Evolutionary conservation across 208 protist species (phyloP), one percentile per base, ranked within the genome.

Genomic region (Acanthamoeba sp.): DNA sequence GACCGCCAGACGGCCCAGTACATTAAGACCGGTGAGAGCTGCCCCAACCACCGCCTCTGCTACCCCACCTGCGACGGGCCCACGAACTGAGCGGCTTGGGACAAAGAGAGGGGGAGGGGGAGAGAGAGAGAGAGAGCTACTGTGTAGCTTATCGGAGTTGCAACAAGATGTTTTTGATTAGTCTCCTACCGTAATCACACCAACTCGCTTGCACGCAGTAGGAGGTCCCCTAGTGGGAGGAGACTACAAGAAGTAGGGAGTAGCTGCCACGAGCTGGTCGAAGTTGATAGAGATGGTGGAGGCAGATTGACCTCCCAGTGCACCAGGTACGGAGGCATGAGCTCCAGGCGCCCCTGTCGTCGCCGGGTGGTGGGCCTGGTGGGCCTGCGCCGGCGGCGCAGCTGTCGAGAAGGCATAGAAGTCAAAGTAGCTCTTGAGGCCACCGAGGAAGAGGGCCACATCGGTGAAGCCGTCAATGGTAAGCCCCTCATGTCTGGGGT

Each of bases 391-490:
- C 69, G 34, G 69, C 14, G 10, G 69, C 22, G 29, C 3, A 38
- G 69, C 69, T 22, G 52, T 1, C 32, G 24, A n/a, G 59, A 27
- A 34, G 22, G 59, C 59, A 27, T 36, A 80, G 69, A 80, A 80
- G 34, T 80, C 69, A 45, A 80, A 80, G 69, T 80, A 80, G 69
- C 69, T 80, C 32, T 40, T 34, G 7, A 80, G 18, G 69, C 36
- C 7, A 0, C 36, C 69, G 9, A 80, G 69, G 69, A 42, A 80
- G 36, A 80, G 69, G 32, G 69, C 69, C 20, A 80, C 32, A 10
- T 80, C 69, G 38, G 69, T 80, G 69, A 80, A 80, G 69, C 69
- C 69, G 22, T 80, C 69, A 34, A 80, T 34, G 34, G 29, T 80
- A 14, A 80, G 34, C 6, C 69, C 69, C 24, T 1, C 18, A 10